Percentiles rank a stretch among this genome's conserved stretches.
phyloP scores from a whole-genome alignment of 2,329 filamentous ascomycete species.

The Botrytis hyacinthi region DNA sequence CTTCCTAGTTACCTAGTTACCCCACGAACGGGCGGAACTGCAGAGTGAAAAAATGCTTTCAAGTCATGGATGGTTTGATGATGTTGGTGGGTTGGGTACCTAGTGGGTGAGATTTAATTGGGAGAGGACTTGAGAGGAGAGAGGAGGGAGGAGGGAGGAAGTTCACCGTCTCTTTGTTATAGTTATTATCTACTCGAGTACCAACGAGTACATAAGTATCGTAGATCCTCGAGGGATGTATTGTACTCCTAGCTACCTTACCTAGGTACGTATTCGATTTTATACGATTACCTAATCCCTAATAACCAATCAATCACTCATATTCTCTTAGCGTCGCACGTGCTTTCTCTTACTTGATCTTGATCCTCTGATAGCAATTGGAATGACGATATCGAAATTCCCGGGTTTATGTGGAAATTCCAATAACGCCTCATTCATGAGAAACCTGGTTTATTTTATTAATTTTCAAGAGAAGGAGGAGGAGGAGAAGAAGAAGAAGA shows the following conservation, averaged over 20 bases:
- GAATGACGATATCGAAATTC: slow-evolving; percentile 12
- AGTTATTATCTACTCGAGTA: no score
- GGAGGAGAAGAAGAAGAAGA: neutral
- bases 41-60: neutral
- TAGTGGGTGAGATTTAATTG: no score
- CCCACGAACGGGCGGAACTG: neutral
- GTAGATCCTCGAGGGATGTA: neutral
- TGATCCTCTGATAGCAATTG: neutral
- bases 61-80: neutral
- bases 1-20: neutral
- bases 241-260: neutral
- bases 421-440: neutral
- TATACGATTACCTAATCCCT: neutral
- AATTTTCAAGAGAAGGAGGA: neutral
- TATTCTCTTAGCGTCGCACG: neutral
- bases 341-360: neutral
- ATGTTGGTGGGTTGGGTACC: neutral
- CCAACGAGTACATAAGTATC: neutral
- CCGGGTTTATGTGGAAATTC: neutral
- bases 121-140: no score
- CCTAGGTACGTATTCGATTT: no score
- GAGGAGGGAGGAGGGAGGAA: neutral
- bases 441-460: neutral
- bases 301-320: neutral
- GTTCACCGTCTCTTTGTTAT: neutral